Percentiles rank a stretch among this genome's conserved stretches.
Conservation (phyloP, 164 flowering plant species). For the Nymphaea thermarum region DNA sequence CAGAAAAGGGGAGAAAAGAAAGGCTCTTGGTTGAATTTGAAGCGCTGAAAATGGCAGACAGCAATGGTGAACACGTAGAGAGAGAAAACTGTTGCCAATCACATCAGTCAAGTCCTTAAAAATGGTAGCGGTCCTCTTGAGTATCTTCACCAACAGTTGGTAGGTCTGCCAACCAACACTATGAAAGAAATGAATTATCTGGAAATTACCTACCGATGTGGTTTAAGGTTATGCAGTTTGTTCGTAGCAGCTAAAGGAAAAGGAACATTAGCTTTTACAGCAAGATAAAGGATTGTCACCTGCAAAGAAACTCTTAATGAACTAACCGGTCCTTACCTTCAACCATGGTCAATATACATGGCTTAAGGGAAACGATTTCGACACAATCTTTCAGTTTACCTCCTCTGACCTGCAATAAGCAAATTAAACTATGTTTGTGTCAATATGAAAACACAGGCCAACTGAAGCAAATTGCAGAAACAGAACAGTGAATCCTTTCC, state of each 20-base stretch:
- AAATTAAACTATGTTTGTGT: background rate
- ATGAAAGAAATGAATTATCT: background rate
- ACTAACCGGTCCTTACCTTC: constrained; percentile 45
- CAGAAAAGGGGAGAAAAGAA: no score
- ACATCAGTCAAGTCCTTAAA: no score
- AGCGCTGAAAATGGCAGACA: no score
- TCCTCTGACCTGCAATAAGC: constrained; percentile 49
- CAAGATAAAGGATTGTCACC: background rate
- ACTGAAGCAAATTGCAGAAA: background rate
- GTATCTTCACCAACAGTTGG: background rate
- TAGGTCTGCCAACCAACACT: background rate
- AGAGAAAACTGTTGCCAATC: no score
- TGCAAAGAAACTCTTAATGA: background rate
- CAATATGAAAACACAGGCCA: background rate
- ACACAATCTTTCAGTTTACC: constrained; percentile 49
- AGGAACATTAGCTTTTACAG: background rate
- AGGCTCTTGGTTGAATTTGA: no score
- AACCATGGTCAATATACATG: constrained; percentile 61
- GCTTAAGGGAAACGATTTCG: constrained; percentile 62
- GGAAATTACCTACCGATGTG: background rate
- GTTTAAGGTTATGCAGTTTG: background rate
- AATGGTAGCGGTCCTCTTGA: no score
- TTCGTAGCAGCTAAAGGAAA: background rate
- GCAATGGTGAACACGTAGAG: no score
- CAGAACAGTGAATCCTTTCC: background rate